A percentile compares a stretch with the other conserved stretches of the same genome.
phyloP scores from a whole-genome alignment of 495 filamentous ascomycete genomes.

The Xylaria castorea region DNA sequence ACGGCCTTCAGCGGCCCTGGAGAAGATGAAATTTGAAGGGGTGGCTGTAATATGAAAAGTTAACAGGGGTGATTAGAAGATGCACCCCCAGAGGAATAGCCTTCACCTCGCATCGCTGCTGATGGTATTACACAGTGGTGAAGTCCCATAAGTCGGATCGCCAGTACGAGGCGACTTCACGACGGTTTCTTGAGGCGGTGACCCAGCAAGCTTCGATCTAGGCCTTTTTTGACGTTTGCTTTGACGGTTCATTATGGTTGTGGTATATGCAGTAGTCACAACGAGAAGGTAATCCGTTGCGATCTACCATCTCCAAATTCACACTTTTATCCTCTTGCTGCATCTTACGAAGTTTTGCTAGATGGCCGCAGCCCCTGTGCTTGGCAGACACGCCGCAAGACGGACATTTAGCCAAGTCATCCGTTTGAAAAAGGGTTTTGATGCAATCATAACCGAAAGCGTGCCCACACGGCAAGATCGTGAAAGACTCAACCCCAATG shows the following conservation, averaged over 20 bases:
- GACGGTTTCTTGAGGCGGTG: too few relatives aligned
- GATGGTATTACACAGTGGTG: too few relatives aligned
- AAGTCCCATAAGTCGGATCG: too few relatives aligned
- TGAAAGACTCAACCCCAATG: not conserved
- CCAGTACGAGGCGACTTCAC: too few relatives aligned
- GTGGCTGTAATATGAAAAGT: not conserved
- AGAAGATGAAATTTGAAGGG: too few relatives aligned
- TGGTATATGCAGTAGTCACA: not conserved
- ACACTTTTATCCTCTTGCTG: not conserved
- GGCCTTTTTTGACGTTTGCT: not conserved
- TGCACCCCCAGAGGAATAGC: not conserved
- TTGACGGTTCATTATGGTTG: not conserved
- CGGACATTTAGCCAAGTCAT: not conserved
- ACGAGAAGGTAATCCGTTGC: not conserved
- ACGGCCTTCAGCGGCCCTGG: too few relatives aligned
- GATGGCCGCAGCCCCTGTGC: not conserved
- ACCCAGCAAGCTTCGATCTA: not conserved
- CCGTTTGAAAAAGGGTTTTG: not conserved
- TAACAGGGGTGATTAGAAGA: not conserved
- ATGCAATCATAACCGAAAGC: not conserved
- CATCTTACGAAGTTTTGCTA: not conserved
- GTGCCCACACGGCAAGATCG: not conserved
- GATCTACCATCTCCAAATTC: not conserved
- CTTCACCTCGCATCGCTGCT: too few relatives aligned
- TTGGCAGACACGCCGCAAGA: not conserved